These are phyloP conservation scores for Saxophila tyrrhenica DNA, from an alignment of 495 filamentous ascomycete species.

Conservation along the genomic window DNA sequence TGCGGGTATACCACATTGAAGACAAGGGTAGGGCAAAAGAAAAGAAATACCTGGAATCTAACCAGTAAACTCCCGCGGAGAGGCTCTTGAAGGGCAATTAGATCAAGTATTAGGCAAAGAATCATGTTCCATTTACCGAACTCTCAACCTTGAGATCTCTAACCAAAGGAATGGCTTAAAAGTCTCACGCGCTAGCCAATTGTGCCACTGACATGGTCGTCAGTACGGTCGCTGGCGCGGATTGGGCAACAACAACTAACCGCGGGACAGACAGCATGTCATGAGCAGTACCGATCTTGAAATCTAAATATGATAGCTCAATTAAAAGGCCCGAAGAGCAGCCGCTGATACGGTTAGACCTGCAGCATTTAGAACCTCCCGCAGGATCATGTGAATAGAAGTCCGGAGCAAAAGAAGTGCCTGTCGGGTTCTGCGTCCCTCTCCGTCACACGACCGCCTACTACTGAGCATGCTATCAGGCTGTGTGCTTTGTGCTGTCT, in stretches of 20 bases:
- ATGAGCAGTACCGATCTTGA: not conserved
- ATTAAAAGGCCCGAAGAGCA: not conserved
- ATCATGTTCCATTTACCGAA: not conserved
- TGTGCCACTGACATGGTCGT: slow-evolving; percentile 2
- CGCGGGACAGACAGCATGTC: not conserved
- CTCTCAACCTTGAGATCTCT: slow-evolving; percentile 10
- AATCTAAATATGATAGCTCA: not conserved
- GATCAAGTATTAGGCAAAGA: not conserved
- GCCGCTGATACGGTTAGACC: not conserved
- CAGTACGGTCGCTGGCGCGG: too few relatives aligned
- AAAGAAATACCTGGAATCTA: not conserved
- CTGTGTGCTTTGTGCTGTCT: too few relatives aligned
- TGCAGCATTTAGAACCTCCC: too few relatives aligned
- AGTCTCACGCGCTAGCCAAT: slow-evolving; percentile 11
- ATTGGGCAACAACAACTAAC: too few relatives aligned
- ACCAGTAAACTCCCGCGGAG: slow-evolving; percentile 2
- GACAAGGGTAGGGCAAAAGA: too few relatives aligned
- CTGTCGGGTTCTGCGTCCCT: too few relatives aligned
- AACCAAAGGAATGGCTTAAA: not conserved
- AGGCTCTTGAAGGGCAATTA: not conserved
- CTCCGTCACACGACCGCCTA: too few relatives aligned
- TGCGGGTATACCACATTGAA: too few relatives aligned
- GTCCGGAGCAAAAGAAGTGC: too few relatives aligned
- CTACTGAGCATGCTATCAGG: too few relatives aligned
- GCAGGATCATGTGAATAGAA: too few relatives aligned